Conservation (phyloP, 1,139 yeast species). For the Geotrichum klebahnii region DNA sequence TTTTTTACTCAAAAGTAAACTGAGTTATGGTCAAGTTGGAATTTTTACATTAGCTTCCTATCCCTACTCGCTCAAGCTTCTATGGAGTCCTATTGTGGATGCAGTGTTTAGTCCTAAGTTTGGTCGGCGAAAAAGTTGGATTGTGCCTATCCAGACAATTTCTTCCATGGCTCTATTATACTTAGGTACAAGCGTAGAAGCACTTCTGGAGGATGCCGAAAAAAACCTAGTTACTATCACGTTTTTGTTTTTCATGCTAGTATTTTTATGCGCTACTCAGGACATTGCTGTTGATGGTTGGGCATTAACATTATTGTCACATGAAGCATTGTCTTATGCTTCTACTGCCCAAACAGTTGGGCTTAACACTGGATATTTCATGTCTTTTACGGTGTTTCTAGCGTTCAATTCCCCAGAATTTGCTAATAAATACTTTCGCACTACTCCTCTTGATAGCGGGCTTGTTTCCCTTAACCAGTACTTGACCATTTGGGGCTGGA, state of each 20-base stretch:
- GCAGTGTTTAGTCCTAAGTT: constrained; percentile 62
- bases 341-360: constrained; percentile 98
- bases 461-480: constrained; percentile 70
- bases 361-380: constrained; percentile 84
- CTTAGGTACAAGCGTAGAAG: constrained; percentile 59
- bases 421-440: constrained; percentile 76
- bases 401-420: constrained; percentile 91
- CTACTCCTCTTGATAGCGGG: constrained; percentile 58
- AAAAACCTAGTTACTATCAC: constrained; percentile 55
- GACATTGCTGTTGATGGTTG: constrained; percentile 99
- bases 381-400: constrained; percentile 83
- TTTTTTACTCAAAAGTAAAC: constrained; percentile 71
- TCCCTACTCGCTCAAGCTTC: constrained; percentile 83
- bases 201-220: constrained; percentile 54
- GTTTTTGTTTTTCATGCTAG: constrained; percentile 63
- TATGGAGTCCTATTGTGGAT: constrained; percentile 97
- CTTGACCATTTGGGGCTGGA: constrained; percentile 70
- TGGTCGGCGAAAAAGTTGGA: constrained; percentile 92
- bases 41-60: constrained; percentile 86
- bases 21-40: constrained; percentile 88
- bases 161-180: constrained; percentile 65
- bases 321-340: constrained; percentile 81
- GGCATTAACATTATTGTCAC: constrained; percentile 85
- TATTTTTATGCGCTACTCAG: constrained; percentile 91
- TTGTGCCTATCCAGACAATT: constrained; percentile 79